Evolutionary conservation across 495 filamentous ascomycete genomes (phyloP), one percentile per base, ranked within the genome.

Genomic region (Apiosordaria backusii): DNA sequence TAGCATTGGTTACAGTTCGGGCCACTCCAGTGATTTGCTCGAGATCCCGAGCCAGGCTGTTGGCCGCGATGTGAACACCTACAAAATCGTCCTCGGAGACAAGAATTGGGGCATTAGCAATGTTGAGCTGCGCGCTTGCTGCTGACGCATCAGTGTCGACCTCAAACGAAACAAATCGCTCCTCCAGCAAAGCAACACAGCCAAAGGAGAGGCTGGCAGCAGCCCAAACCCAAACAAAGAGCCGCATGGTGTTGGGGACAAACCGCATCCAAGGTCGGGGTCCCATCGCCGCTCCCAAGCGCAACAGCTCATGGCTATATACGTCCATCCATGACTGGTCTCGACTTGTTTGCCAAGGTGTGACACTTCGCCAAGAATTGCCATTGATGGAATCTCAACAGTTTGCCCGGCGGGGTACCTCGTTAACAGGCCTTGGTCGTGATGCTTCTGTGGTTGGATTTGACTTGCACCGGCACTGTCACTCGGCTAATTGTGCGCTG

Each of bases 11-110:
- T 45, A 82, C 65, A 13, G 67, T 76, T 26, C 84, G 72, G 59
- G 81, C 79, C 21, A 74, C 69, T 0, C 83, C 82, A 15, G 83
- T 86, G 29, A 87, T 85, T 21, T 81, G 77, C 23, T 82, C 80
- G 71, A 90, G 84, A 70, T 90, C 88, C 7, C 72, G 71, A 1
- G 84, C 84, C 1, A 90, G 74, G 65, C 84, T 84, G 45, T 80
- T 72, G 1, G 79, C 84, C 15, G 84, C 87, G 60, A 87, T 80
- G 61, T 87, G 80, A 23, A 89, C 82, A 29, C 85, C 87, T 19
- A 78, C 75, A 68, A 78, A 86, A 71, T 90, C 87, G 60, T 78
- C 74, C 2, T 70, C 65, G 59, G 74, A 73, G 50, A 78, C 65
- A 16, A 83, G 61, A 18, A 84, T 77, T 22, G 77, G 71, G 4